Conservation (phyloP, 441 rosid species). For the Gossypium davidsonii region DNA sequence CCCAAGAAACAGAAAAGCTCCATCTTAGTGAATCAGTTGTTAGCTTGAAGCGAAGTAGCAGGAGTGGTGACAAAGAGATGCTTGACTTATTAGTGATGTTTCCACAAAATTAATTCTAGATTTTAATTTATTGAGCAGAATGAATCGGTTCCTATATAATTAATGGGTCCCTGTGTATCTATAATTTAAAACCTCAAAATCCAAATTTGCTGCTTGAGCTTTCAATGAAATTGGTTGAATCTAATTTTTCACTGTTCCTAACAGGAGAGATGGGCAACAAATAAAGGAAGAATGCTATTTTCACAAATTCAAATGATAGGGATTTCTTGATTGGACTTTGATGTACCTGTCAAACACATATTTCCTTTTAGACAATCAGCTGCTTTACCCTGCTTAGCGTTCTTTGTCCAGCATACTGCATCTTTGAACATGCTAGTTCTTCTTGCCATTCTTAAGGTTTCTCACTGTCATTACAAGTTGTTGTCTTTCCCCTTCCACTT, state of each 20-base stretch:
- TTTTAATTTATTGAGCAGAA: constrained; percentile 5
- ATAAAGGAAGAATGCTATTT: not conserved
- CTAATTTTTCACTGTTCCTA: not conserved
- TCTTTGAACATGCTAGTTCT: constrained; percentile 37
- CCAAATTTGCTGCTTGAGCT: not conserved
- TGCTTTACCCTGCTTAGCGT: constrained; percentile 13
- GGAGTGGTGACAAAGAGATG: not conserved
- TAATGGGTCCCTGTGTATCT: not conserved
- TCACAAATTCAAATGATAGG: not conserved
- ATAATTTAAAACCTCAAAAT: constrained; percentile 9
- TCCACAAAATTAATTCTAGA: constrained; percentile 5
- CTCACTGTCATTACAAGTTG: constrained; percentile 41
- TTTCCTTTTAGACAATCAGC: constrained; percentile 19
- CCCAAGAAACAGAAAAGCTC: not conserved
- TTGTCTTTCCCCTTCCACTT: constrained; percentile 43
- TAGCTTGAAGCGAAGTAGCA: not conserved
- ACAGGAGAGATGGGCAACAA: not conserved
- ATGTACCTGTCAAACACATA: not conserved
- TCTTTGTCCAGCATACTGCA: not conserved
- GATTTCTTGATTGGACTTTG: constrained; percentile 12
- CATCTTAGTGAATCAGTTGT: not conserved
- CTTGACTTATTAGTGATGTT: not conserved
- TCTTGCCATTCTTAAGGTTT: constrained; percentile 26
- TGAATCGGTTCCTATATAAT: not conserved
- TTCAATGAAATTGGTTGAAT: not conserved